Evolutionary conservation across 176 grass and related monocot genomes (phyloP).

Genomic region (Oryza glaberrima): DNA sequence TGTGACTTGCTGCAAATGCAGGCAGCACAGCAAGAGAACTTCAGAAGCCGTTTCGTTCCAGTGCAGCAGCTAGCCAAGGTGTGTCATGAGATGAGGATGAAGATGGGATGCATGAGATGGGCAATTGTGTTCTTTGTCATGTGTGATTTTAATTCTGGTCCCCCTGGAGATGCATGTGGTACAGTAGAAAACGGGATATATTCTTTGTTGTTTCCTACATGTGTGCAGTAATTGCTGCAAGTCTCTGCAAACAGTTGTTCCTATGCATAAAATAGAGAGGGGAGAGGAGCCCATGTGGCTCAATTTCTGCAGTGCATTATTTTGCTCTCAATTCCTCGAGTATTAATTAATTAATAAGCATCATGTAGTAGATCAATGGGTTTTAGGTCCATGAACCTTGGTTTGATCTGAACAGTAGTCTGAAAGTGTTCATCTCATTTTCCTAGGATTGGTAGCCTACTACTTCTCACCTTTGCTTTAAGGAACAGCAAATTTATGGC

Average conservation of each 20-base stretch:
- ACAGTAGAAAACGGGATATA: constrained; percentile 28
- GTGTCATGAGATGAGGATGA: background rate
- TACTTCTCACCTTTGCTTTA: background rate
- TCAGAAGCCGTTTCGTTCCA: background rate
- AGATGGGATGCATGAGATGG: constrained; percentile 1
- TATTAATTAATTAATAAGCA: background rate
- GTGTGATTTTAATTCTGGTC: constrained; percentile 34
- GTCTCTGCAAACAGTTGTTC: constrained; percentile 10
- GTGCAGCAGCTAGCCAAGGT: background rate
- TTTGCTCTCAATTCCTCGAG: background rate
- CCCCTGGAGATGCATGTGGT: constrained; percentile 44
- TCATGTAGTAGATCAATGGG: background rate
- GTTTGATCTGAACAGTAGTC: background rate
- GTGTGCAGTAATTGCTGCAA: constrained; percentile 34
- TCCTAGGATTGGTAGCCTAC: constrained; percentile 16
- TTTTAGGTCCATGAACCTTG: constrained; percentile 13
- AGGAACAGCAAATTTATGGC: constrained; percentile 14
- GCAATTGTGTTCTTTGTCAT: constrained; percentile 16
- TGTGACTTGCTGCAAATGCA: background rate
- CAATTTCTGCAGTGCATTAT: constrained; percentile 12
- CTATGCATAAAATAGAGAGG: constrained; percentile 30
- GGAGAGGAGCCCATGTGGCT: constrained; percentile 20
- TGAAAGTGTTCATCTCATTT: constrained; percentile 27
- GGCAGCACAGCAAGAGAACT: background rate
- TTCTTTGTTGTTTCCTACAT: constrained; percentile 29